Percentiles rank a stretch among this genome's conserved stretches.
Conservation (phyloP, 2,329 filamentous ascomycete genomes). For the Penicillium frequentans region DNA sequence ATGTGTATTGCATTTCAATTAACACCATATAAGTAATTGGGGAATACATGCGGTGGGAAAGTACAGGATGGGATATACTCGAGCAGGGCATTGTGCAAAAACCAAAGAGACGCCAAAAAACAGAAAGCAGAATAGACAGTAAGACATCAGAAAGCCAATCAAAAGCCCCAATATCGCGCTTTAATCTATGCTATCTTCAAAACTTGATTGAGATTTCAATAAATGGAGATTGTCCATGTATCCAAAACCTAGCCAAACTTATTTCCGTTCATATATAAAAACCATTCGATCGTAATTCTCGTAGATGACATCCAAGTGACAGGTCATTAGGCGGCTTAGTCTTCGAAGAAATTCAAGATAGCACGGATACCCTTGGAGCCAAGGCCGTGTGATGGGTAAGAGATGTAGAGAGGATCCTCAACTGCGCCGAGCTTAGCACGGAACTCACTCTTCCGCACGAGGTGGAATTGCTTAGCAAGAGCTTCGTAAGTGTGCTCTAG, state of each 20-base stretch:
- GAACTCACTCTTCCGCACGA: constrained; percentile 85
- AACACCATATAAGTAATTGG: neutral
- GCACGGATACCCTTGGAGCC: constrained; percentile 79
- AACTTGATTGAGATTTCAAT: neutral
- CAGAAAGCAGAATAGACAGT: neutral
- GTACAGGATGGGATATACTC: constrained; percentile 9
- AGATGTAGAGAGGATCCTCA: constrained; percentile 84
- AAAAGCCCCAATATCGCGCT: neutral
- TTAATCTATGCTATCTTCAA: neutral
- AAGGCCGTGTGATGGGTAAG: constrained; percentile 82
- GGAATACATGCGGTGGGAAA: constrained; percentile 1
- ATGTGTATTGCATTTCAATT: neutral
- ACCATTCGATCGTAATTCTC: neutral
- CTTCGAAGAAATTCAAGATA: constrained; percentile 89
- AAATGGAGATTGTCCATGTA: neutral
- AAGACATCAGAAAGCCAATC: neutral
- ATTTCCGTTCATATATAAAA: neutral
- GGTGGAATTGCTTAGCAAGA: constrained; percentile 75
- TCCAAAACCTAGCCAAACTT: neutral
- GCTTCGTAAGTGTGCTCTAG: constrained; percentile 79
- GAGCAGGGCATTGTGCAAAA: neutral
- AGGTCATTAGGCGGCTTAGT: constrained; percentile 27
- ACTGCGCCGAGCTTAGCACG: constrained; percentile 83
- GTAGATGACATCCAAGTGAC: neutral
- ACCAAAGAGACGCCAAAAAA: neutral